phyloP scores from a whole-genome alignment of 345 rosid genomes.

The Capsella bursapastoris region DNA sequence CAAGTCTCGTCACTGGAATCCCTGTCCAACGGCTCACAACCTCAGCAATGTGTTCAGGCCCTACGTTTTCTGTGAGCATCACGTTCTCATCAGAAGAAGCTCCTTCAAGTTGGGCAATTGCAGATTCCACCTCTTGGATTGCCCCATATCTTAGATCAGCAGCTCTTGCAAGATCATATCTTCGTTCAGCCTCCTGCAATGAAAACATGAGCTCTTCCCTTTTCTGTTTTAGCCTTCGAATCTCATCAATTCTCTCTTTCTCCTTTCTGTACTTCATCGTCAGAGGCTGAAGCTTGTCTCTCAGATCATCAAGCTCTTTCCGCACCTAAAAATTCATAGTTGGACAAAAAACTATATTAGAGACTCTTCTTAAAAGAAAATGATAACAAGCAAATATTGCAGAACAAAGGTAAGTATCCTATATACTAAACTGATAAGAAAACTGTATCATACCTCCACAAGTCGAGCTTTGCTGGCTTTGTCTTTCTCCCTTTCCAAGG shows the following conservation, averaged over 20 bases:
- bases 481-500: conserved; percentile 90
- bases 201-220: conserved; percentile 76
- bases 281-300: conserved; percentile 89
- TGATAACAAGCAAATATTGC: neutral
- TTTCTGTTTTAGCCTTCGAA: conserved; percentile 77
- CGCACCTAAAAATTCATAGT: conserved; percentile 59
- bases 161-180: conserved; percentile 88
- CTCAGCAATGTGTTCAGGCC: conserved; percentile 90
- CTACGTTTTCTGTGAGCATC: conserved; percentile 86
- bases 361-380: neutral
- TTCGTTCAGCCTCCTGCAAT: conserved; percentile 85
- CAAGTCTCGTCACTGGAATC: conserved; percentile 84
- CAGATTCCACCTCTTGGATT: conserved; percentile 79
- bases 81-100: conserved; percentile 59
- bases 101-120: conserved; percentile 71
- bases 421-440: neutral
- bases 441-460: conserved; percentile 62
- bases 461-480: conserved; percentile 90
- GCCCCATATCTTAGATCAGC: conserved; percentile 90
- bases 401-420: conserved; percentile 43
- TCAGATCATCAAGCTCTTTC: conserved; percentile 87
- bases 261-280: conserved; percentile 89
- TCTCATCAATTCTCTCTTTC: conserved; percentile 89
- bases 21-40: conserved; percentile 98
- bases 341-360: neutral